A percentile compares a stretch with the other conserved stretches of the same genome.
Conservation (phyloP, 1,139 yeast genomes). For the Candida freyschussii region DNA sequence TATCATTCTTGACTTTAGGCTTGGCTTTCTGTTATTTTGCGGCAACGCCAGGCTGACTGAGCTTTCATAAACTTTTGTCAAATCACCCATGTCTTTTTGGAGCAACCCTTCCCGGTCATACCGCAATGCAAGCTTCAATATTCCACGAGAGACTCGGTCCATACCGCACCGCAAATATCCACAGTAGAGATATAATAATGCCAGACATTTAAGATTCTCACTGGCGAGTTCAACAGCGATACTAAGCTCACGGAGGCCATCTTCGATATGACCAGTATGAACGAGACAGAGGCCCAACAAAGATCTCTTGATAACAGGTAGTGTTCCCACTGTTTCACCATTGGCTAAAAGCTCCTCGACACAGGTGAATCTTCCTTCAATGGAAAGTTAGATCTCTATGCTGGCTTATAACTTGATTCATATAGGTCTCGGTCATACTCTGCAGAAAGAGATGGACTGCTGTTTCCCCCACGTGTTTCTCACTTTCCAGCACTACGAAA, state of each 20-base stretch:
- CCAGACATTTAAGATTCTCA: not conserved
- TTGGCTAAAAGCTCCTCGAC: slow-evolving; percentile 4
- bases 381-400: not conserved
- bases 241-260: slow-evolving; percentile 18
- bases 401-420: too few relatives aligned
- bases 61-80: too few relatives aligned
- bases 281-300: slow-evolving; percentile 16
- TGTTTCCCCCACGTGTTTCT: too few relatives aligned
- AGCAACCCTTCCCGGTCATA: not conserved
- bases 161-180: slow-evolving; percentile 6
- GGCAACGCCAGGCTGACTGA: too few relatives aligned
- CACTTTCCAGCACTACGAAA: too few relatives aligned
- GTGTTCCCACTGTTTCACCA: not conserved
- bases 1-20: slow-evolving; percentile 2
- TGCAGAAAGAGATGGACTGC: too few relatives aligned
- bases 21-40: too few relatives aligned
- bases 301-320: slow-evolving; percentile 6
- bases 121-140: too few relatives aligned
- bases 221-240: slow-evolving; percentile 10
- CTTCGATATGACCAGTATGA: slow-evolving; percentile 7
- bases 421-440: too few relatives aligned
- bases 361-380: slow-evolving; percentile 9
- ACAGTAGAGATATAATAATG: slow-evolving; percentile 9
- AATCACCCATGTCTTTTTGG: too few relatives aligned
- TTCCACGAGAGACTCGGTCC: too few relatives aligned